Evolutionary conservation across 2,329 filamentous ascomycete genomes (phyloP), one percentile per base, ranked within the genome.

Genomic region (Arthrinium phaeospermum): DNA sequence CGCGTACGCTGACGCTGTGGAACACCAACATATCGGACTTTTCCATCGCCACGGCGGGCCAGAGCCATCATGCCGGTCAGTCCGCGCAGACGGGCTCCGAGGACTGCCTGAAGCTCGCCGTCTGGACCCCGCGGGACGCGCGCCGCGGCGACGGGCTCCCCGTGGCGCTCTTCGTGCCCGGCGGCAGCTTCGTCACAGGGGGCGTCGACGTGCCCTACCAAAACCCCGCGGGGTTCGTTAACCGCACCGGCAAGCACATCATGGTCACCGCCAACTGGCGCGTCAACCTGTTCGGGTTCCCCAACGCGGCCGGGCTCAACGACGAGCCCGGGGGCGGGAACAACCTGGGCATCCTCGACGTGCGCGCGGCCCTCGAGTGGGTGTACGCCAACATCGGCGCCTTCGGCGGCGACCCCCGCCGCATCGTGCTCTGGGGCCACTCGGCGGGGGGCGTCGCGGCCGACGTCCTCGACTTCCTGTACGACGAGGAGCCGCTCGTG

Each of bases 401-500:
- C 6, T 83, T 83, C 44, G 81, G 82, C 8, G 82, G 82, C 19
- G 77, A 75, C 70, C 71, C 68, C 1, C 53, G 30, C 27, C 73
- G 73, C 44, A 73, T 75, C 61, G 69, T 69, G 44, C 53, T 73
- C 30, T 75, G 73, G 73, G 73, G 73, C 51, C 73, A 73, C 34
- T 72, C 71, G n/a, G 69, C 72, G 2, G 73, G 73, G 5, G 71
- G 67, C 14, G 70, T 71, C 34, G 61, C 67, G 8, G 67, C 69
- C 13, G 73, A 72, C 27, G 37, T 67, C 41, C 46, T 71, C 71
- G 80, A 82, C 73, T 86, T 83, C 73, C 84, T 85, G 13, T 86
- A 81, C 85, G 74, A 78, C 27, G 78, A 86, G 7, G 82, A 87
- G 71, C 85, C 86, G 3, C 85, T 87, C 53, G 83, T 83, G 1